Evolutionary conservation across 768 basidiomycete genomes (phyloP).

Genomic region (Tylopilus subfusipes): DNA sequence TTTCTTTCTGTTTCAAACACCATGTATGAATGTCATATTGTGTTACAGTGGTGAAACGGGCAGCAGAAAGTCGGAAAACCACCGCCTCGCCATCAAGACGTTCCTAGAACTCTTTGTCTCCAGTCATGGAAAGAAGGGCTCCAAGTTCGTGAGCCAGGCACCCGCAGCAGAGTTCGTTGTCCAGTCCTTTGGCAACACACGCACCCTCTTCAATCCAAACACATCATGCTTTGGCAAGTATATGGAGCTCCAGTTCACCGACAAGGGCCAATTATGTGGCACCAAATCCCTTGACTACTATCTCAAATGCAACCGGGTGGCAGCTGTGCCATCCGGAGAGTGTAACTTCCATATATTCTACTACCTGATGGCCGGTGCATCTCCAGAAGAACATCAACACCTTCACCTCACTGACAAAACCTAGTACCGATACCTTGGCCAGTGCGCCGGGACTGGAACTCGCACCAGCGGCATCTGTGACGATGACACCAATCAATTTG

Average conservation of each 20-base stretch:
- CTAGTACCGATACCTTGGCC: slow-evolving; percentile 83
- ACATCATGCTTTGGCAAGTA: slow-evolving; percentile 98
- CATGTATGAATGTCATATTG: neutral
- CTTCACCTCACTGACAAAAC: slow-evolving; percentile 79
- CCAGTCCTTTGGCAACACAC: slow-evolving; percentile 90
- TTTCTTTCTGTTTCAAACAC: neutral
- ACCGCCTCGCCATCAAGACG: slow-evolving; percentile 86
- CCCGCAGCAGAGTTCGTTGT: slow-evolving; percentile 95
- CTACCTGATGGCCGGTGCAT: slow-evolving; percentile 90
- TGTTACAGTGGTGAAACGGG: slow-evolving; percentile 79
- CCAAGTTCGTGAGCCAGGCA: slow-evolving; percentile 81
- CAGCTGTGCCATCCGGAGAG: slow-evolving; percentile 84
- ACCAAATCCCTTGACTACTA: slow-evolving; percentile 97
- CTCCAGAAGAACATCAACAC: slow-evolving; percentile 82
- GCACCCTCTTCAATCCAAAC: slow-evolving; percentile 89
- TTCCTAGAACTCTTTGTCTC: slow-evolving; percentile 87
- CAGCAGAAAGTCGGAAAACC: slow-evolving; percentile 90
- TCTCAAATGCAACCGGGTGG: slow-evolving; percentile 87
- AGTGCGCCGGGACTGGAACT: slow-evolving; percentile 48
- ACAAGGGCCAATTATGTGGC: slow-evolving; percentile 83
- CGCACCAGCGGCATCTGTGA: slow-evolving; percentile 50
- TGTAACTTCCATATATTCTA: slow-evolving; percentile 98
- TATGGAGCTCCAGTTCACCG: slow-evolving; percentile 95
- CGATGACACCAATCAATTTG: slow-evolving; percentile 85
- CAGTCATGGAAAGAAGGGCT: slow-evolving; percentile 89